A percentile compares a stretch with the other conserved stretches of the same genome.
Evolutionary conservation across 2,329 filamentous ascomycete genomes (phyloP).

Genomic region (Gaeumannomyces tritici): DNA sequence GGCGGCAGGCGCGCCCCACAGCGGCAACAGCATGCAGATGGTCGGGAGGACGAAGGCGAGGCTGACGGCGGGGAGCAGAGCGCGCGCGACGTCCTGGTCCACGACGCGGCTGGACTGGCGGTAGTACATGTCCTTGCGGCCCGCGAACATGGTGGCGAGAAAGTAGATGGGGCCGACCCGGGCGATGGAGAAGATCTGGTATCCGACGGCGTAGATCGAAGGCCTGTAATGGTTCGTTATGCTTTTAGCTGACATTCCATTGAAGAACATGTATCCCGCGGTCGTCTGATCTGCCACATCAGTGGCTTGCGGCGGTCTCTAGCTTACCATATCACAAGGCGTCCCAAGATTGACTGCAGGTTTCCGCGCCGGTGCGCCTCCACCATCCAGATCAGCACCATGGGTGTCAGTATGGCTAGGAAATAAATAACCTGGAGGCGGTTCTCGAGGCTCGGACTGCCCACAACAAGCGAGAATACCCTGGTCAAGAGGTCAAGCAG

Average conservation of each 20-base stretch:
- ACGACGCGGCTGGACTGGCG: constrained; percentile 4
- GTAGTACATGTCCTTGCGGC: background rate
- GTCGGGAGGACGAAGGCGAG: constrained; percentile 9
- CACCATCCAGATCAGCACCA: constrained; percentile 8
- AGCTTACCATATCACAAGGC: background rate
- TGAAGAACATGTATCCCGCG: too few relatives aligned
- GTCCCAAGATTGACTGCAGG: background rate
- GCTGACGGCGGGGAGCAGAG: constrained; percentile 5
- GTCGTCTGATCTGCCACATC: too few relatives aligned
- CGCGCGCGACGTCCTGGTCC: background rate
- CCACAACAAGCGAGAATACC: constrained; percentile 6
- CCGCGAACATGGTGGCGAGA: constrained; percentile 1
- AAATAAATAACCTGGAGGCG: constrained; percentile 5
- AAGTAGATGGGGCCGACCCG: constrained; percentile 3
- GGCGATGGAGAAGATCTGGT: background rate
- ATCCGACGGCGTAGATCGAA: background rate
- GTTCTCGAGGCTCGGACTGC: constrained; percentile 1
- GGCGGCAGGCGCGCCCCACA: background rate
- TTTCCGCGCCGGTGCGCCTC: constrained; percentile 9
- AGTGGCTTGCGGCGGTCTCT: background rate
- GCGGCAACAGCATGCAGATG: constrained; percentile 7
- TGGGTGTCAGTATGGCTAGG: constrained; percentile 4
- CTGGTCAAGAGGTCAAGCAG: constrained; percentile 5
- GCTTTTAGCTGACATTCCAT: too few relatives aligned
- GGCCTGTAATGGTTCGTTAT: background rate